A percentile compares a stretch with the other conserved stretches of the same genome.
Evolutionary conservation across 306 rosid genomes (phyloP).

Genomic region (Cicer yamashitae): DNA sequence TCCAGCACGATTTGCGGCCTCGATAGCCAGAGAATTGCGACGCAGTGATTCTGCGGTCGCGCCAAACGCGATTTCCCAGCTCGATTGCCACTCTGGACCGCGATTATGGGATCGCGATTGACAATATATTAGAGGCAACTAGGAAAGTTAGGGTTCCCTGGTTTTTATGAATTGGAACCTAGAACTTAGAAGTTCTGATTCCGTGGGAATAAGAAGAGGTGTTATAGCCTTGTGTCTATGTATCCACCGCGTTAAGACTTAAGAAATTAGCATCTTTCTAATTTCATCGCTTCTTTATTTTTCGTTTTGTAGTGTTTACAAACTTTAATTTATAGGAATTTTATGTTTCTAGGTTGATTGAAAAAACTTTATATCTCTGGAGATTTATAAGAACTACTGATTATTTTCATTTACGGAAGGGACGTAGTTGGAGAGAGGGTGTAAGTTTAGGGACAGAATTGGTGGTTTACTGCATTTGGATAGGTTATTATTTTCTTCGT

Average conservation of each 20-base stretch:
- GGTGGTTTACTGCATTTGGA: neutral
- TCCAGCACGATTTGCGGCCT: neutral
- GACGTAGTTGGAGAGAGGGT: no score
- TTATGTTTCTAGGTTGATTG: constrained; percentile 17
- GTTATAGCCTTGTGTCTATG: neutral
- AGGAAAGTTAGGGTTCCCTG: no score
- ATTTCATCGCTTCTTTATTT: neutral
- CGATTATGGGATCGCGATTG: no score
- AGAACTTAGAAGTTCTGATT: no score
- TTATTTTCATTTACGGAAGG: no score
- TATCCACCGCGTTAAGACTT: neutral
- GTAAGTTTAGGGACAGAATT: no score
- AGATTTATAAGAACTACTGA: neutral
- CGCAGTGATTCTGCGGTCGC: neutral
- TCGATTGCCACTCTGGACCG: no score
- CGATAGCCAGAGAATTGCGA: neutral
- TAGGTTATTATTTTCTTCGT: constrained; percentile 9
- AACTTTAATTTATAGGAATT: constrained; percentile 14
- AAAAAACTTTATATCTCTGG: neutral
- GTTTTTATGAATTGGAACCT: no score
- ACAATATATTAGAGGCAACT: no score
- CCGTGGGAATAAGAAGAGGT: no score
- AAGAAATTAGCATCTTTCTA: constrained; percentile 18
- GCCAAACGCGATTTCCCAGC: neutral
- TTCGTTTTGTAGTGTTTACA: neutral